These are phyloP conservation scores for Lactifluus hygrophoroides DNA, from an alignment of 768 basidiomycete genomes.

Conservation along the genomic window DNA sequence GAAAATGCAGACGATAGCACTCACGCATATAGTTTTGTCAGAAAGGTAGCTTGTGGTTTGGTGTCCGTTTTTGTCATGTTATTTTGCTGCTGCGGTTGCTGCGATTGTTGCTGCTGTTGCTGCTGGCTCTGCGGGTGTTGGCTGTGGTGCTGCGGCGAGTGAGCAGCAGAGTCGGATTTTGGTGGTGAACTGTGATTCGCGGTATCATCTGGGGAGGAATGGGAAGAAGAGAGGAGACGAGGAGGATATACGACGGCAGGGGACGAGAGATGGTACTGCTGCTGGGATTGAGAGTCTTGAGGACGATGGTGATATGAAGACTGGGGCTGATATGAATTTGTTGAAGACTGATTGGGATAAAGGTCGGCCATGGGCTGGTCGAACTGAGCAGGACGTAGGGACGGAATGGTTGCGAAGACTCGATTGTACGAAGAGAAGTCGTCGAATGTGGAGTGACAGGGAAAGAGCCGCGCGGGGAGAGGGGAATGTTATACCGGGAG, in stretches of 20 bases:
- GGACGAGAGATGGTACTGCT: constrained; percentile 13
- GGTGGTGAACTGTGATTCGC: constrained; percentile 15
- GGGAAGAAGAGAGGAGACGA: constrained; percentile 15
- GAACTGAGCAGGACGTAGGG: constrained; percentile 34
- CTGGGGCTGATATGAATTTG: constrained; percentile 15
- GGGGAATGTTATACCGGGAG: constrained; percentile 23
- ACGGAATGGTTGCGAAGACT: constrained; percentile 27
- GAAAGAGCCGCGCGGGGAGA: constrained; percentile 20
- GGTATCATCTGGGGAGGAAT: constrained; percentile 20
- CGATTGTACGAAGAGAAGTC: constrained; percentile 14
- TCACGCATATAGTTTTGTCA: constrained; percentile 94
- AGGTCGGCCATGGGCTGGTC: constrained; percentile 26
- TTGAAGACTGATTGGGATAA: constrained; percentile 19
- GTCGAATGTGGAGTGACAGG: constrained; percentile 18
- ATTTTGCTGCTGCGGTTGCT: constrained; percentile 3
- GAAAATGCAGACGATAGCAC: constrained; percentile 32
- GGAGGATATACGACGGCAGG: constrained; percentile 17
- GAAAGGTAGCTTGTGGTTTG: constrained; percentile 49
- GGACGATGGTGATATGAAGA: constrained; percentile 18
- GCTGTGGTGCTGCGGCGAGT: constrained; percentile 12
- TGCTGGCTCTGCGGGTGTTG: constrained; percentile 1
- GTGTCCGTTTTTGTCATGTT: constrained; percentile 19
- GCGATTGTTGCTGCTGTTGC: not conserved
- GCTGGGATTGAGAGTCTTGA: constrained; percentile 13
- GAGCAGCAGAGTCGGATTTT: constrained; percentile 14